phyloP scores from a whole-genome alignment of 202 grass and related monocot species.

The Dendrocalamus latiflorus region DNA sequence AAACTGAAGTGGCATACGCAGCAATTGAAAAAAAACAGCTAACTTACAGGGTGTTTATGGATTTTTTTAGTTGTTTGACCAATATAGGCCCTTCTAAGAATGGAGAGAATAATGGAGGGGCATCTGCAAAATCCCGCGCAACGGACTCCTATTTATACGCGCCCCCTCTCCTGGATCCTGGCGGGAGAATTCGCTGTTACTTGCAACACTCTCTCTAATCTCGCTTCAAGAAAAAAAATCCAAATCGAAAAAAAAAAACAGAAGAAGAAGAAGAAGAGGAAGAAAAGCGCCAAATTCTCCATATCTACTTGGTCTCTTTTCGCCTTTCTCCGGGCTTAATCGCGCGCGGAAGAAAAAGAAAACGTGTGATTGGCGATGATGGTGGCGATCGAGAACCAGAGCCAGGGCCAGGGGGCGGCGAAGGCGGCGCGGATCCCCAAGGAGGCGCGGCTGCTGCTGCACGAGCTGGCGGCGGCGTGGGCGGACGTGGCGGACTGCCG shows the following conservation, averaged over 20 bases:
- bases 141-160: constrained; percentile 47
- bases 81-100: too few species aligned
- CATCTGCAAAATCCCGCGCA: not conserved
- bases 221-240: not conserved
- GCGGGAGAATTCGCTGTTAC: not conserved
- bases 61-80: not conserved
- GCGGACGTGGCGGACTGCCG: constrained; percentile 64
- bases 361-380: constrained; percentile 23
- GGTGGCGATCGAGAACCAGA: constrained; percentile 50
- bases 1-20: too few species aligned
- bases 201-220: not conserved
- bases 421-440: constrained; percentile 50
- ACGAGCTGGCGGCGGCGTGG: constrained; percentile 66
- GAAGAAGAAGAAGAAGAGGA: too few species aligned
- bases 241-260: not conserved
- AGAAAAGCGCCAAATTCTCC: not conserved
- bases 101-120: too few species aligned
- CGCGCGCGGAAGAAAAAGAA: not conserved
- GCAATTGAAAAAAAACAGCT: too few species aligned
- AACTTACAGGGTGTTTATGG: too few species aligned
- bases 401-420: constrained; percentile 18
- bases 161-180: not conserved
- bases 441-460: constrained; percentile 67
- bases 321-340: not conserved
- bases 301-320: not conserved